These are phyloP conservation scores for Aspergillus nidulans DNA, from an alignment of 495 filamentous ascomycete species.

Conservation along the genomic window DNA sequence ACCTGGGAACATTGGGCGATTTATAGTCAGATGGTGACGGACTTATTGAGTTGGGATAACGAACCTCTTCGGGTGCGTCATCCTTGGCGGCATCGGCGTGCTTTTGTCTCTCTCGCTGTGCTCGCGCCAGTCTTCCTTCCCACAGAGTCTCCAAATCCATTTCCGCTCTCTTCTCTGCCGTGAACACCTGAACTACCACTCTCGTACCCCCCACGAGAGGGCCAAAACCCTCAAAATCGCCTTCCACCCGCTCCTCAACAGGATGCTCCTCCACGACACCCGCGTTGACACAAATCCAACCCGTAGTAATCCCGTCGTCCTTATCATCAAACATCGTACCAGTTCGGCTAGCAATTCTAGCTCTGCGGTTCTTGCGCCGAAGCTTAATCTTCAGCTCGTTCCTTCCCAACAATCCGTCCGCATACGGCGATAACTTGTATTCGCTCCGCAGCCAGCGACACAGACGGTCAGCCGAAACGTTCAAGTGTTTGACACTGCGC, in stretches of 20 bases:
- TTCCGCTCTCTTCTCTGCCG: constrained; percentile 76
- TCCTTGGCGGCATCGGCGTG: constrained; percentile 10
- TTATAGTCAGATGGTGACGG: constrained; percentile 21
- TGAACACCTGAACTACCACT: constrained; percentile 88
- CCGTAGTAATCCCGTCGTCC: constrained; percentile 82
- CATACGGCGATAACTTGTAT: constrained; percentile 65
- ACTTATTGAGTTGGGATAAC: constrained; percentile 17
- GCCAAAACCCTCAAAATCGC: constrained; percentile 70
- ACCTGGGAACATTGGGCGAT: constrained; percentile 10
- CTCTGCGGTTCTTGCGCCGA: constrained; percentile 70
- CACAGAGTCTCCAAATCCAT: constrained; percentile 81
- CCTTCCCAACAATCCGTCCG: constrained; percentile 83
- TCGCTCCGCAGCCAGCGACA: constrained; percentile 77
- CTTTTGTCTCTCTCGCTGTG: constrained; percentile 31
- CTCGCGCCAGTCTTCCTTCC: constrained; percentile 49
- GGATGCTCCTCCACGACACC: constrained; percentile 58
- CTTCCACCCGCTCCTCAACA: constrained; percentile 28
- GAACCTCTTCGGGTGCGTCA: constrained; percentile 24
- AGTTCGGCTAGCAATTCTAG: constrained; percentile 63
- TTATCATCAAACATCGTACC: constrained; percentile 44
- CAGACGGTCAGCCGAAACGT: constrained; percentile 84
- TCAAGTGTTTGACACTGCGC: constrained; percentile 86
- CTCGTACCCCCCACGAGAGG: constrained; percentile 49
- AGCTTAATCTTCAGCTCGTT: constrained; percentile 89
- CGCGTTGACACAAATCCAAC: constrained; percentile 93